Evolutionary conservation across 768 basidiomycete genomes (phyloP).

Genomic region (Boletus reticulatus): DNA sequence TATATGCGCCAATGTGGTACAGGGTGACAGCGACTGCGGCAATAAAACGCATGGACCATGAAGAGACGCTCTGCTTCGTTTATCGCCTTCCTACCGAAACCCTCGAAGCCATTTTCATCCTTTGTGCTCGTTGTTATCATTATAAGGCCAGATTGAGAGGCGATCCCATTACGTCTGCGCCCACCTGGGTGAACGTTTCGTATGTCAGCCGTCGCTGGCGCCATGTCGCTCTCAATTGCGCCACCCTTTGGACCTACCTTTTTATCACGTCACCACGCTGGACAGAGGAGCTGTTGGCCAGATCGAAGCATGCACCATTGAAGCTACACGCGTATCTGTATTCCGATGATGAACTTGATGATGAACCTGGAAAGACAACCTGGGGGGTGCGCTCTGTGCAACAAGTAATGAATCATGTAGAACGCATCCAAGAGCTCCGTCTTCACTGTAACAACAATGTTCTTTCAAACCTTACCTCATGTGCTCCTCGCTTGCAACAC

Average conservation of each 20-base stretch:
- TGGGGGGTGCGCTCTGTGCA: background rate
- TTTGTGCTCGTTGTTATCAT: background rate
- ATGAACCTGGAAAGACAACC: background rate
- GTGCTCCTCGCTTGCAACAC: background rate
- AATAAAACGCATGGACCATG: too few relatives aligned
- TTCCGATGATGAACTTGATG: background rate
- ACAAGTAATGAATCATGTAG: background rate
- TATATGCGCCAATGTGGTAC: too few relatives aligned
- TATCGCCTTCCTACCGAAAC: constrained; percentile 12
- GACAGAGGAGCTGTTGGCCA: constrained; percentile 40
- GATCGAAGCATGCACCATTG: constrained; percentile 40
- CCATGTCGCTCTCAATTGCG: constrained; percentile 38
- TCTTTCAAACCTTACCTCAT: background rate
- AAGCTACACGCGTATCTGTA: background rate
- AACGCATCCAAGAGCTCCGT: background rate
- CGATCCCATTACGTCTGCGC: background rate
- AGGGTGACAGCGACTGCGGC: too few relatives aligned
- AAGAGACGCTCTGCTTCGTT: constrained; percentile 2
- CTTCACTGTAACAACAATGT: background rate
- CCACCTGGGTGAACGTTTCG: constrained; percentile 10
- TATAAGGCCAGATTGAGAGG: background rate
- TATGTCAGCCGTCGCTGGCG: constrained; percentile 37
- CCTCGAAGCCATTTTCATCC: constrained; percentile 13
- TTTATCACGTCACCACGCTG: constrained; percentile 32
- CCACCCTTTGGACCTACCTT: constrained; percentile 38